These are phyloP conservation scores for Clavispora santaluciae DNA, from an alignment of 805 yeast species.

Conservation along the genomic window DNA sequence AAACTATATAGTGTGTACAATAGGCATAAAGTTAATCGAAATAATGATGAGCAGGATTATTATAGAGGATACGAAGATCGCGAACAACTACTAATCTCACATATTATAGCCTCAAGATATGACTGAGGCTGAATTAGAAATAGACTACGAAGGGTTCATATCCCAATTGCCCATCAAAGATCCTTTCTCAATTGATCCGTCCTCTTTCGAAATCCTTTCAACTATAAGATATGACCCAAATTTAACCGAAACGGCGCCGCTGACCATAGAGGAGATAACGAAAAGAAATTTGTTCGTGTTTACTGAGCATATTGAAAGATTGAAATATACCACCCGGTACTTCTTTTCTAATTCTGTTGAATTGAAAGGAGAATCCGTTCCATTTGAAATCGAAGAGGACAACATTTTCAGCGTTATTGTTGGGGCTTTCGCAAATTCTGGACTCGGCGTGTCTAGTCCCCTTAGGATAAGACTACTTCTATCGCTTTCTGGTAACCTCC, in stretches of 20 bases:
- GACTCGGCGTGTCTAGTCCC: slow-evolving; percentile 19
- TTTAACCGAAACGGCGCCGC: slow-evolving; percentile 28
- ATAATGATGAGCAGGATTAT: background rate
- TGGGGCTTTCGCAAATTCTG: slow-evolving; percentile 22
- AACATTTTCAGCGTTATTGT: slow-evolving; percentile 33
- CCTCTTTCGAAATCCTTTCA: slow-evolving; percentile 49
- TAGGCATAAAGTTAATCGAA: background rate
- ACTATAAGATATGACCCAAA: slow-evolving; percentile 75
- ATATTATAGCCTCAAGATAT: background rate
- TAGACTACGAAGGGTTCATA: slow-evolving; percentile 1
- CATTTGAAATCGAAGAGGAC: slow-evolving; percentile 36
- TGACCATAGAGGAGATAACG: slow-evolving; percentile 20
- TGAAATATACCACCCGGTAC: slow-evolving; percentile 48
- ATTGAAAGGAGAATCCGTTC: background rate
- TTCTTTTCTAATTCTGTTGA: slow-evolving; percentile 28
- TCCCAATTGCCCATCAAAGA: background rate
- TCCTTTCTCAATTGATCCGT: slow-evolving; percentile 2
- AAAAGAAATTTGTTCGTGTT: slow-evolving; percentile 52
- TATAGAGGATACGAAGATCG: background rate
- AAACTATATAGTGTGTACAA: background rate
- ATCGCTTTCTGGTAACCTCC: slow-evolving; percentile 23
- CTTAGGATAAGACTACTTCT: slow-evolving; percentile 32
- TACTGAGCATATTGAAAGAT: slow-evolving; percentile 57
- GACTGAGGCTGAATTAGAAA: background rate
- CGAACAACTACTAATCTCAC: background rate